These are phyloP conservation scores for Ustilaginoidea virens DNA, from an alignment of 2,329 filamentous ascomycete species.

Conservation along the genomic window DNA sequence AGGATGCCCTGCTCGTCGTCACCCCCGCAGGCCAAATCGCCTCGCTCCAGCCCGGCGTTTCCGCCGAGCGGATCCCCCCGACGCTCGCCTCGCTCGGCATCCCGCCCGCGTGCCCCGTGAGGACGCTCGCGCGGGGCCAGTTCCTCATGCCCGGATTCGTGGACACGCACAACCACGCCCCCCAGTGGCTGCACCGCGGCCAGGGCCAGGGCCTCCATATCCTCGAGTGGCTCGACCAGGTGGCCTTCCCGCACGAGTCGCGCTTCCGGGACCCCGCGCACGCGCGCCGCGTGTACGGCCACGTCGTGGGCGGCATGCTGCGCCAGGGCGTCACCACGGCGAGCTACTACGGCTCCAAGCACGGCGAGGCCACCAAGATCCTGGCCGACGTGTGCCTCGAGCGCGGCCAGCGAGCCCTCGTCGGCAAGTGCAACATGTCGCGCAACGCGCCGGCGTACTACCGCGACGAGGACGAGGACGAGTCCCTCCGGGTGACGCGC, in stretches of 20 bases:
- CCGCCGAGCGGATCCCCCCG: conserved; percentile 6
- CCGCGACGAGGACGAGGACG: conserved; percentile 27
- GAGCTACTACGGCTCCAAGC: conserved; percentile 42
- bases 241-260: conserved; percentile 50
- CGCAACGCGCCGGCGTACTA: conserved; percentile 39
- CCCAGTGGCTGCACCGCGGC: conserved; percentile 35
- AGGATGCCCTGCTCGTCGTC: conserved; percentile 20
- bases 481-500: conserved; percentile 32
- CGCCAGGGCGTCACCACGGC: conserved; percentile 47
- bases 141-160: conserved; percentile 46
- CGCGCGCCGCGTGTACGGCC: conserved; percentile 33
- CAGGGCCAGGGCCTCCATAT: conserved; percentile 35
- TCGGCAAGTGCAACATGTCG: conserved; percentile 49
- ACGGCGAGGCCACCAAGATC: conserved; percentile 39
- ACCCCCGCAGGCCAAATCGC: conserved; percentile 11
- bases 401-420: conserved; percentile 41
- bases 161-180: conserved; percentile 55
- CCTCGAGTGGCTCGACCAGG: conserved; percentile 46
- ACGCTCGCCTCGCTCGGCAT: conserved; percentile 6
- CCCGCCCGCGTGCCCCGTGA: conserved; percentile 2
- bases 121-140: conserved; percentile 21
- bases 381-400: conserved; percentile 37
- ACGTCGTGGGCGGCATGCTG: conserved; percentile 41
- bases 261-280: conserved; percentile 39
- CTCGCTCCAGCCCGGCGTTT: conserved; percentile 8